These are phyloP conservation scores for Echites panduratus DNA, from an alignment of 257 asterid genomes.

Conservation along the genomic window DNA sequence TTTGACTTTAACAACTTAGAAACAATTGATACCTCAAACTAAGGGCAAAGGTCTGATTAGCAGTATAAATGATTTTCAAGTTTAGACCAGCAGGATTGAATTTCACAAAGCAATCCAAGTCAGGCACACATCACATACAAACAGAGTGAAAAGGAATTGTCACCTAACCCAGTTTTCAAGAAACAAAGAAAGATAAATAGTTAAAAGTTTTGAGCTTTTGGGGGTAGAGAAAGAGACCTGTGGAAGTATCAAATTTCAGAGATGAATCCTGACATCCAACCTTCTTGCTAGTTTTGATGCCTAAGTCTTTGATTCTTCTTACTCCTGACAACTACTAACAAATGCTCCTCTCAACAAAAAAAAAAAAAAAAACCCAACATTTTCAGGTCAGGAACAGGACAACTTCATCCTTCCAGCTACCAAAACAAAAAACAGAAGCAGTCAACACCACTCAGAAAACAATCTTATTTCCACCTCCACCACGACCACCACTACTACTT, in stretches of 20 bases:
- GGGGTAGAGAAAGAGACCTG: slow-evolving; percentile 11
- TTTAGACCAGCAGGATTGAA: neutral
- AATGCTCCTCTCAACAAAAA: slow-evolving; percentile 17
- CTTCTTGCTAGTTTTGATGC: slow-evolving; percentile 14
- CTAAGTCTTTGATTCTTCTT: slow-evolving; percentile 9
- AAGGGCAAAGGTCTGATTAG: slow-evolving; percentile 1
- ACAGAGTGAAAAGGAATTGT: neutral
- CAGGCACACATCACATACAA: neutral
- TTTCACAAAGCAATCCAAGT: neutral
- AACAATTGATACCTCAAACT: neutral
- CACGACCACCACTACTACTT: slow-evolving; percentile 2
- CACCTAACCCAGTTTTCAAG: neutral
- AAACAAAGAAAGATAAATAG: neutral
- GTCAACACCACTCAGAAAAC: slow-evolving; percentile 16
- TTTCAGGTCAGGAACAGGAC: neutral
- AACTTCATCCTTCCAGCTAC: slow-evolving; percentile 9
- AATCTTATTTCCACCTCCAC: slow-evolving; percentile 10
- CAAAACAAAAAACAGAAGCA: slow-evolving; percentile 11
- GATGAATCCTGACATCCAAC: slow-evolving; percentile 5
- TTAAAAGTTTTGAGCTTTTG: neutral
- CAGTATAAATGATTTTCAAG: neutral
- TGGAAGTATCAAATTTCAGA: slow-evolving; percentile 2
- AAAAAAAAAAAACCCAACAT: neutral
- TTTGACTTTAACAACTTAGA: neutral
- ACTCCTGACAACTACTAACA: slow-evolving; percentile 16